These are phyloP conservation scores for Bipolaris bicolor DNA, from an alignment of 2,329 filamentous ascomycete species.

Conservation along the genomic window DNA sequence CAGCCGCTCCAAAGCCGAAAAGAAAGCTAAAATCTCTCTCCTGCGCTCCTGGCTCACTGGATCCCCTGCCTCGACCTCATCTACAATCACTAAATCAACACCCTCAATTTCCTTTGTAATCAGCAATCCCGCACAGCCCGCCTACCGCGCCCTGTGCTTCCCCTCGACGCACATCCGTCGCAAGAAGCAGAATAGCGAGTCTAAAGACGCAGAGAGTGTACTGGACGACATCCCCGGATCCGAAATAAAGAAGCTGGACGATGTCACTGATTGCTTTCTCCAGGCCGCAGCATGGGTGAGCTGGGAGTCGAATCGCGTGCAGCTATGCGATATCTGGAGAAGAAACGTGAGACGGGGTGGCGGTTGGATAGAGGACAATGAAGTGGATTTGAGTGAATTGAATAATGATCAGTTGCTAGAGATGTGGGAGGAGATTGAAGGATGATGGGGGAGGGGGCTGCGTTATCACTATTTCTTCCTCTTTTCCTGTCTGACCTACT, in stretches of 20 bases:
- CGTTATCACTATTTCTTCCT: neutral
- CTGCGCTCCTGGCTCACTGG: conserved; percentile 51
- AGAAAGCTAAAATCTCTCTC: conserved; percentile 68
- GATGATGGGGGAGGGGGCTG: neutral
- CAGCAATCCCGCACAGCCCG: conserved; percentile 6
- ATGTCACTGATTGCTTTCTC: conserved; percentile 78
- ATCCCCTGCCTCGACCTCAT: conserved; percentile 11
- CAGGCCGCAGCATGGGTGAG: conserved; percentile 78
- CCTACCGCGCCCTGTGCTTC: conserved; percentile 17
- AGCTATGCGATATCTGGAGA: conserved; percentile 16
- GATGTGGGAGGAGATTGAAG: conserved; percentile 15
- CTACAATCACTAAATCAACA: conserved; percentile 7
- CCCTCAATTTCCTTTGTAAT: conserved; percentile 29
- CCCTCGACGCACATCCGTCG: conserved; percentile 4
- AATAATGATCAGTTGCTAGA: conserved; percentile 6
- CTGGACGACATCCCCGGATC: neutral
- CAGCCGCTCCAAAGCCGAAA: conserved; percentile 53
- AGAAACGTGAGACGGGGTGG: neutral
- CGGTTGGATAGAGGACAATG: neutral
- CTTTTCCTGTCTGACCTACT: neutral
- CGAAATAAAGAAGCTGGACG: conserved; percentile 69
- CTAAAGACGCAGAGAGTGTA: neutral
- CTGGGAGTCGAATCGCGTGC: conserved; percentile 68
- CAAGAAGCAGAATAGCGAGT: conserved; percentile 3
- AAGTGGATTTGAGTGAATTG: too few relatives aligned